Conservation (phyloP, 169 alveolate genomes). For the Babesia gibsoni region DNA sequence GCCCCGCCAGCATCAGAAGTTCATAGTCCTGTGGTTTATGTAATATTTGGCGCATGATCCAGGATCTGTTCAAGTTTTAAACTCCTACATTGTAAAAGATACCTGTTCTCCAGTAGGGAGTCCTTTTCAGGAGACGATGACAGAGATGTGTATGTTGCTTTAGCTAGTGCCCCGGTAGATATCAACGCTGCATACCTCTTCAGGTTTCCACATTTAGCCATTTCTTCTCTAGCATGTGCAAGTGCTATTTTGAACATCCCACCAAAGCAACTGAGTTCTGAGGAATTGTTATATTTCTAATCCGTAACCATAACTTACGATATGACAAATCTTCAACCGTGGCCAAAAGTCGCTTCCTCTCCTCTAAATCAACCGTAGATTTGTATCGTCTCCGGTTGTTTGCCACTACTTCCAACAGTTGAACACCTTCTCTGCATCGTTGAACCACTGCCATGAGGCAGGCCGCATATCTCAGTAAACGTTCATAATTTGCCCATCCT, state of each 20-base stretch:
- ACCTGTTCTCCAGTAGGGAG: conserved; percentile 53
- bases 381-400: conserved; percentile 49
- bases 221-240: conserved; percentile 46
- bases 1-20: conserved; percentile 68
- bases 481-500: conserved; percentile 59
- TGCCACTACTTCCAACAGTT: conserved; percentile 50
- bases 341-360: conserved; percentile 33
- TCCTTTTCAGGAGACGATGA: conserved; percentile 65
- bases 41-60: conserved; percentile 69
- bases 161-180: conserved; percentile 57
- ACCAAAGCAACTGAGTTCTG: conserved; percentile 56
- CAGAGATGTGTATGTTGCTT: conserved; percentile 45
- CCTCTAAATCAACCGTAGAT: conserved; percentile 26
- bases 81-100: background rate
- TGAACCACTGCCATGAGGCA: conserved; percentile 39
- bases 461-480: conserved; percentile 40
- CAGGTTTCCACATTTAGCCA: conserved; percentile 48
- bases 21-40: conserved; percentile 61
- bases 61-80: conserved; percentile 60
- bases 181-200: conserved; percentile 34
- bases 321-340: conserved; percentile 33
- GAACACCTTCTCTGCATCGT: conserved; percentile 40
- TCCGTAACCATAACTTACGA: background rate
- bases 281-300: background rate
- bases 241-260: conserved; percentile 57